phyloP scores from a whole-genome alignment of 805 yeast genomes.

The Saccharomycopsis sp. region DNA sequence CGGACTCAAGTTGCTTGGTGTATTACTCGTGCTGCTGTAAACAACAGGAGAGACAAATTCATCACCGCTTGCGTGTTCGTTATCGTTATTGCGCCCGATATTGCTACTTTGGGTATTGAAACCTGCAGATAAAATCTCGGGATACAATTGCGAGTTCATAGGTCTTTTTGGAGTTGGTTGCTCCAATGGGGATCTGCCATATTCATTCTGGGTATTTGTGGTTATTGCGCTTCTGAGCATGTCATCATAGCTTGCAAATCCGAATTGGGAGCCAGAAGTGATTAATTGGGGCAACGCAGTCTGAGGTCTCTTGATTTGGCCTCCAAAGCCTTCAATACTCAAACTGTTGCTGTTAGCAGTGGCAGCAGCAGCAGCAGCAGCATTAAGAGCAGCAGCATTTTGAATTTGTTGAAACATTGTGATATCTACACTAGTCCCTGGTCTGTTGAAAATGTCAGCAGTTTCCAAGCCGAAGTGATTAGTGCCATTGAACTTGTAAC shows the following conservation, averaged over 20 bases:
- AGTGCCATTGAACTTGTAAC: constrained; percentile 10
- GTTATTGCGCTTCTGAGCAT: constrained; percentile 8
- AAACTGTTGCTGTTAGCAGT: constrained; percentile 1
- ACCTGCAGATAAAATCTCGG: constrained; percentile 1
- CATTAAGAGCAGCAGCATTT: background rate
- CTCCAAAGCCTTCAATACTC: background rate
- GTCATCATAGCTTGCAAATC: constrained; percentile 4
- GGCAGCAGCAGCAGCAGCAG: constrained; percentile 6
- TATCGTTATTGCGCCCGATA: background rate
- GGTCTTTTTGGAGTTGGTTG: constrained; percentile 17
- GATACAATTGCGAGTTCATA: background rate
- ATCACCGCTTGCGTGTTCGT: background rate
- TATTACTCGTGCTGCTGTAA: background rate
- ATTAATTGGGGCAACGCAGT: constrained; percentile 21
- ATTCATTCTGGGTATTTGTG: background rate
- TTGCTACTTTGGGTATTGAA: background rate
- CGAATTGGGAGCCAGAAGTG: constrained; percentile 16
- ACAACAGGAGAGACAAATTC: constrained; percentile 4
- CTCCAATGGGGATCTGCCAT: constrained; percentile 12
- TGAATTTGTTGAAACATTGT: constrained; percentile 15
- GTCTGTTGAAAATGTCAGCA: constrained; percentile 13
- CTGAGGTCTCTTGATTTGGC: constrained; percentile 18
- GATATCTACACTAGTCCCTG: constrained; percentile 18
- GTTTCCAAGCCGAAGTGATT: constrained; percentile 19
- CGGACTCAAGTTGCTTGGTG: background rate